Conservation (phyloP, 1,284 basidiomycete genomes). For the Austroboletus niveus region DNA sequence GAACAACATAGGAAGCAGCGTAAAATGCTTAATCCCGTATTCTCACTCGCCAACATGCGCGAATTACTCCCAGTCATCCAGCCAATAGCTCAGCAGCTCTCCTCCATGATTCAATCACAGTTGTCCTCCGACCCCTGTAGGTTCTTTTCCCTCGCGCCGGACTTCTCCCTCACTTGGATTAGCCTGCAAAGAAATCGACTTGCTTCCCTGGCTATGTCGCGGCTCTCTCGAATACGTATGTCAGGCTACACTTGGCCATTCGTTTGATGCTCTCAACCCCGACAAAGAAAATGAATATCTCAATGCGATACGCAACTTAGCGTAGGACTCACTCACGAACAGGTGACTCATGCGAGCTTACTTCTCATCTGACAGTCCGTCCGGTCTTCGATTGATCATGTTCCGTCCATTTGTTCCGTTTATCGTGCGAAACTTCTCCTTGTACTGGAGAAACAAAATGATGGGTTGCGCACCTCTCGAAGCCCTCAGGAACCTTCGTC, state of each 20-base stretch:
- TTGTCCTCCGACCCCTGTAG: conserved; percentile 26
- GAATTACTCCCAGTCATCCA: conserved; percentile 45
- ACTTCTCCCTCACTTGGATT: conserved; percentile 1
- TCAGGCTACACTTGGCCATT: conserved; percentile 49
- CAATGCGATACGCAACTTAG: conserved; percentile 46
- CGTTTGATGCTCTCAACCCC: conserved; percentile 49
- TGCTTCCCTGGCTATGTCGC: conserved; percentile 51
- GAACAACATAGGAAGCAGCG: conserved; percentile 49
- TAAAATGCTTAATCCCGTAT: conserved; percentile 50
- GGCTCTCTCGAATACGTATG: conserved; percentile 51
- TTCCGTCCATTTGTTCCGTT: conserved; percentile 50
- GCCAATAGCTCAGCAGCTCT: conserved; percentile 40
- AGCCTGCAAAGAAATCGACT: conserved; percentile 37
- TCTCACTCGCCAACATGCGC: conserved; percentile 46
- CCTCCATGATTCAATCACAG: conserved; percentile 11
- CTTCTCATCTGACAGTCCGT: conserved; percentile 36
- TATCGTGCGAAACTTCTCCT: conserved; percentile 40
- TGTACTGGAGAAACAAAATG: conserved; percentile 43
- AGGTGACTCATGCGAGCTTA: conserved; percentile 2
- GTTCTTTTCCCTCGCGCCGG: not conserved
- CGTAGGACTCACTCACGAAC: conserved; percentile 33
- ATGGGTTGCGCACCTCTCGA: conserved; percentile 44
- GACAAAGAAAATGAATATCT: conserved; percentile 45
- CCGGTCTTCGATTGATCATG: conserved; percentile 44
- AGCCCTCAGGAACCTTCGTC: conserved; percentile 43